Conservation (phyloP, 1,284 basidiomycete genomes). For the Marasmius fiardii region DNA sequence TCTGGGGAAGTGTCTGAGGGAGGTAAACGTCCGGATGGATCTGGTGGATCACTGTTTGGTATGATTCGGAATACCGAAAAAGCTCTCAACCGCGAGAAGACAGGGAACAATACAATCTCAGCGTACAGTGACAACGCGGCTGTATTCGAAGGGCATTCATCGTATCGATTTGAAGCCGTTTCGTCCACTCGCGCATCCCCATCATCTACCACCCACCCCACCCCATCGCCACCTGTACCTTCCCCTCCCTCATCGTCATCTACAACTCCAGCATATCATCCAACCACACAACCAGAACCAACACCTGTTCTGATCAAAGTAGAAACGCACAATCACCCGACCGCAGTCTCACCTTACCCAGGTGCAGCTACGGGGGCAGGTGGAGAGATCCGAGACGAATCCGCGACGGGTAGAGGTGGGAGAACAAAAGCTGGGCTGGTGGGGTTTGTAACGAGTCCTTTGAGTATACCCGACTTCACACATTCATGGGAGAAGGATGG, state of each 20-base stretch:
- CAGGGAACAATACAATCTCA: slow-evolving; percentile 83
- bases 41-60: slow-evolving; percentile 81
- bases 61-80: slow-evolving; percentile 98
- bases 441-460: slow-evolving; percentile 95
- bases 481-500: slow-evolving; percentile 92
- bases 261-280: slow-evolving; percentile 47
- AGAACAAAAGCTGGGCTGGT: slow-evolving; percentile 95
- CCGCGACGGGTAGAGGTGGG: slow-evolving; percentile 91
- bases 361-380: slow-evolving; percentile 98
- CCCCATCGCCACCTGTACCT: too few species aligned
- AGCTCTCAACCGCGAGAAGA: slow-evolving; percentile 46
- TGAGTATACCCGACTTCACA: slow-evolving; percentile 83
- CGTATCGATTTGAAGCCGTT: slow-evolving; percentile 81
- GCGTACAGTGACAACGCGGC: slow-evolving; percentile 99
- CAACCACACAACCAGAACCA: slow-evolving; percentile 51
- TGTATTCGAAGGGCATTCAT: slow-evolving; percentile 80
- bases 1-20: not conserved
- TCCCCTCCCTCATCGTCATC: slow-evolving; percentile 28
- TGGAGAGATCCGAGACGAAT: slow-evolving; percentile 98
- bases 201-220: too few species aligned
- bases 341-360: slow-evolving; percentile 96
- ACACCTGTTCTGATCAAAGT: slow-evolving; percentile 96
- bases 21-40: not conserved
- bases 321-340: slow-evolving; percentile 99
- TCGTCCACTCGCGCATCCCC: too few species aligned